A percentile compares a stretch with the other conserved stretches of the same genome.
Evolutionary conservation across 306 rosid genomes (phyloP).

Genomic region (Inga laurina): DNA sequence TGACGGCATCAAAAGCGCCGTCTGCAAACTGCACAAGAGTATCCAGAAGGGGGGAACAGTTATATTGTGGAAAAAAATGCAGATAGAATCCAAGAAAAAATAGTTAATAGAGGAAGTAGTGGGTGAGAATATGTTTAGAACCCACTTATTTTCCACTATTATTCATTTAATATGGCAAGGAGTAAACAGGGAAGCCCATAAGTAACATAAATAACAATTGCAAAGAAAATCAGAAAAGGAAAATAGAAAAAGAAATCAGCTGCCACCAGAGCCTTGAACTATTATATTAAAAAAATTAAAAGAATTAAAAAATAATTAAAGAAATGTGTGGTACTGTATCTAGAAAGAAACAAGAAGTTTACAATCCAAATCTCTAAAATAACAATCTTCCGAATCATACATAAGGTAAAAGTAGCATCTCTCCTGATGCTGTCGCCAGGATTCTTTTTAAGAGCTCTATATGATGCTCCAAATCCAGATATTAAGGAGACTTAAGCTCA

Average conservation of each 20-base stretch:
- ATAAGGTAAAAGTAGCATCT: not conserved
- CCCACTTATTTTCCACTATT: not conserved
- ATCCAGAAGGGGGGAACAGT: not conserved
- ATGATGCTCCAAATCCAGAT: not conserved
- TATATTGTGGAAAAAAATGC: not conserved
- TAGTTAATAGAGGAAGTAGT: not conserved
- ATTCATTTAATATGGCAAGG: not conserved
- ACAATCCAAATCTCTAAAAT: not conserved
- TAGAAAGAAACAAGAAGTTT: not conserved
- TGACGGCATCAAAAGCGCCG: constrained; percentile 53
- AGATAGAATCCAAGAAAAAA: not conserved
- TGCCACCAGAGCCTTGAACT: not conserved
- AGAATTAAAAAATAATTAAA: not conserved
- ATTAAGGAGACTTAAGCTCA: not conserved
- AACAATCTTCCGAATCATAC: not conserved
- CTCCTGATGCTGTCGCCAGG: not conserved
- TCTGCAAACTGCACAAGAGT: constrained; percentile 54
- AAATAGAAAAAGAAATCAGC: not conserved
- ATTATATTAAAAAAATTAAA: not conserved
- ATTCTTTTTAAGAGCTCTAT: not conserved
- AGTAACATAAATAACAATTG: not conserved
- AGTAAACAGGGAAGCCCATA: not conserved
- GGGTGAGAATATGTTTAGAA: not conserved
- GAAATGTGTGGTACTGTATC: not conserved
- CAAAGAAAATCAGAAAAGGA: not conserved